Base-by-base conservation (phyloP, 768 basidiomycete species). In the Heimioporus sp. region DNA sequence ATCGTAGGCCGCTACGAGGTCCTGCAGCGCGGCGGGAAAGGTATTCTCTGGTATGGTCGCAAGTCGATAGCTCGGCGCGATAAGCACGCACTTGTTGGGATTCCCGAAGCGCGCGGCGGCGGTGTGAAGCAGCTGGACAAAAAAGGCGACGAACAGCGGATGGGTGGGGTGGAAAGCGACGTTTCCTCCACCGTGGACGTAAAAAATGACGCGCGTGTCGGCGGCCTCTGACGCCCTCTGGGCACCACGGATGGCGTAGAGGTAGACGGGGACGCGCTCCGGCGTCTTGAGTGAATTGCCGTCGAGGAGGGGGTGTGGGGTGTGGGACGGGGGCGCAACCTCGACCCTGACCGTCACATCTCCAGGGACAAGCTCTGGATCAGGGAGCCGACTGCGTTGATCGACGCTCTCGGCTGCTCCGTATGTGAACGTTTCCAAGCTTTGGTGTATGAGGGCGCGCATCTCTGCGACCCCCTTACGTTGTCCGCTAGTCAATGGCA, bases 161-260 rank as follows among this genome's bases (percentile, higher is more conserved):
- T 51, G 4, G 5, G 54, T 46, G 36, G 65, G 65, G 28, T 61
- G 62, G 1, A 62, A 56, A 5, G 21, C 0, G 45, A 58, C 0
- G 20, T 57, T 52, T 1, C 47, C 63, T 10, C 63, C 63, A 5
- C 64, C 64, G 10, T 65, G 63, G n/a, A 63, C 44, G 35, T 57
- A 59, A 48, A 65, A 55, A 32, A 66, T 46, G 48, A 61, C 54
- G 17, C 34, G 51, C n/a, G 49, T 51, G 13, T 60, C 34, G 0
- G 52, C 31, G 6, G 17, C 39, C 5, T 51, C 30, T 4, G 32
- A 17, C 2, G 11, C 13, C 10, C 24, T 10, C 11, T 24, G 28
- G 20, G 43, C 16, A 21, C 24, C 20, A 19, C 12, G 16, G 38
- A 55, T 51, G 34, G 59, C 0, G 4, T 39, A 66, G 19, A 61